Base-by-base conservation (phyloP, 805 yeast genomes). In the Myxozyma neotropica region DNA sequence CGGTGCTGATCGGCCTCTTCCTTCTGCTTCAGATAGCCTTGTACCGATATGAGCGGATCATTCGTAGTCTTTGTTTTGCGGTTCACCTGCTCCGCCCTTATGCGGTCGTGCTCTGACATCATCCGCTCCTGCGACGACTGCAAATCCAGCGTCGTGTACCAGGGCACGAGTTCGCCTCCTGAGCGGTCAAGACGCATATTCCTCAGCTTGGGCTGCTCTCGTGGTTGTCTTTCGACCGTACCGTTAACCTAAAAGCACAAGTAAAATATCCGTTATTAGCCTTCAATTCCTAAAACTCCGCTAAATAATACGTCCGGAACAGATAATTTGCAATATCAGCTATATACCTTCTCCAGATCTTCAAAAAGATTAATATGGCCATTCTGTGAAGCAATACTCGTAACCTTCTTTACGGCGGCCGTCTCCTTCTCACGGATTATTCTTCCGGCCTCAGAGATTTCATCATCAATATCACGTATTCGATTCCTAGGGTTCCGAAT, bases 311-410 rank as follows among this genome's bases (percentile, higher is more conserved):
- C n/a, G 44, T 17, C 17, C 17, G 10, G 6, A 19, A 15, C 8
- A 27, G 3, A 27, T 15, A 2, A 13, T 8, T 12, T 12, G 29
- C 17, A 26, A 15, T 3, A 4, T 8, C n/a, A 8, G 6, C 17
- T 21, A 31, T 57, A n/a, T n/a, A 59, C 62, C 59, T 33, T 26
- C 31, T 58, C 59, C 17, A 53, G 6, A 21, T 47, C 65, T 15
- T 46, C 60, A 52, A 62, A 62, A n/a, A 62, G 53, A 45, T 57
- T 62, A 13, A 62, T 48, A 27, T 61, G 65, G 15, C 53, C 47
- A 17, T 48, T 43, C 7, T 10, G 23, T 1, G 52, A 13, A 15
- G 21, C 19, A 5, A 15, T 13, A 27, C 24, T 24, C 23, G 21
- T 13, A 13, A 13, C 19, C 27, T 15, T 10, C n/a, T 35, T n/a